These are phyloP conservation scores for Globisporangium splendens DNA, from an alignment of 352 stramenopile species.

Conservation along the genomic window DNA sequence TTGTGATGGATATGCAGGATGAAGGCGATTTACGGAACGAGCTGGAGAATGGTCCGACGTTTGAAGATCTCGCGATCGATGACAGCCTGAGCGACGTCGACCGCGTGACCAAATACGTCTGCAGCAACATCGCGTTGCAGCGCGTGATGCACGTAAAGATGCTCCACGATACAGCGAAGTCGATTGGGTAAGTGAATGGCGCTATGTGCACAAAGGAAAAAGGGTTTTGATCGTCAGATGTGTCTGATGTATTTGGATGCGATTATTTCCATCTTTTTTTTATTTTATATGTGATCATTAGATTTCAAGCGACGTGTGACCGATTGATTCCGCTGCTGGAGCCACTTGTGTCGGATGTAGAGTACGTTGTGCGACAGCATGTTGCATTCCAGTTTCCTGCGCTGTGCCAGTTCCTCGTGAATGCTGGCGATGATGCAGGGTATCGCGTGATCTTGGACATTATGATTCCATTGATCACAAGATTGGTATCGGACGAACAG, in stretches of 20 bases:
- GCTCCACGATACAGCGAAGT: slow-evolving; percentile 85
- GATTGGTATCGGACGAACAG: slow-evolving; percentile 82
- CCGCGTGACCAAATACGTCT: slow-evolving; percentile 94
- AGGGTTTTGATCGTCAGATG: neutral
- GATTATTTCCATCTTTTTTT: slow-evolving; percentile 15
- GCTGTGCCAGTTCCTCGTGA: slow-evolving; percentile 68
- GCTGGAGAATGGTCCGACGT: slow-evolving; percentile 80
- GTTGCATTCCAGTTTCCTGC: slow-evolving; percentile 89
- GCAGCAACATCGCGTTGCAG: slow-evolving; percentile 95
- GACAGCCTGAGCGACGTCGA: slow-evolving; percentile 95
- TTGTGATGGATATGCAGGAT: neutral
- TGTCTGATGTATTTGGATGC: slow-evolving; percentile 10
- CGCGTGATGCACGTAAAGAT: slow-evolving; percentile 97
- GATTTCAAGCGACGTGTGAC: slow-evolving; percentile 77
- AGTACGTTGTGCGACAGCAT: slow-evolving; percentile 95
- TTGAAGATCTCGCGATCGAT: slow-evolving; percentile 98
- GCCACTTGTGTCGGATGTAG: slow-evolving; percentile 83
- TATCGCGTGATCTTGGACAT: slow-evolving; percentile 77
- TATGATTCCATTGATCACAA: slow-evolving; percentile 72
- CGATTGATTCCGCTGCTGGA: slow-evolving; percentile 89
- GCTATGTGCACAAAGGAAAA: neutral
- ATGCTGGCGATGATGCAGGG: slow-evolving; percentile 36
- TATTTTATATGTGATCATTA: no score
- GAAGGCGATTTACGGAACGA: slow-evolving; percentile 20
- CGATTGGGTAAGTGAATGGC: slow-evolving; percentile 46